Evolutionary conservation across 148 eudicot species (phyloP).

Genomic region (Silene uniflora): DNA sequence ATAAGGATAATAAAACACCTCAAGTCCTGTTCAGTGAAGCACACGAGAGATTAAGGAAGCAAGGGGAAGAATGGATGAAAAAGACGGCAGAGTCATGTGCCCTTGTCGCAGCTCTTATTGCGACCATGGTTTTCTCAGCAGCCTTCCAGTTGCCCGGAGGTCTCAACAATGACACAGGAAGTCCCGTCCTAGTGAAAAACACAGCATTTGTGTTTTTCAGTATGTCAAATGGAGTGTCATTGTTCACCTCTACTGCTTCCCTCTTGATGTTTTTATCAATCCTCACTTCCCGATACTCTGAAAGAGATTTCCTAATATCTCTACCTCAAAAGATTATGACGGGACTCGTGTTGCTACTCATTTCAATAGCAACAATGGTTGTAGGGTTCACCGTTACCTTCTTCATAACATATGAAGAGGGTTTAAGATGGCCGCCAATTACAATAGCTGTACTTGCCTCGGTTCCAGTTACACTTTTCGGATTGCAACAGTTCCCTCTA

Average conservation of each 20-base stretch:
- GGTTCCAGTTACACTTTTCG: conserved; percentile 20
- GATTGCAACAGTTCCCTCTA: conserved; percentile 23
- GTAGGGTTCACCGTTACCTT: conserved; percentile 19
- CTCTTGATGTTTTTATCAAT: conserved; percentile 28
- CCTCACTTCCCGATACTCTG: conserved; percentile 27
- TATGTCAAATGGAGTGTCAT: conserved; percentile 20
- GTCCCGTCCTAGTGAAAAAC: conserved; percentile 6
- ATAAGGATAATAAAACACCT: conserved; percentile 8
- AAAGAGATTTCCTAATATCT: conserved; percentile 25
- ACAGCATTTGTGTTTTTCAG: conserved; percentile 14
- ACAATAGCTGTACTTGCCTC: conserved; percentile 19
- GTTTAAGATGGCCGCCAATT: background rate
- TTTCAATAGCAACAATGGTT: conserved; percentile 33
- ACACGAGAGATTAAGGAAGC: conserved; percentile 14
- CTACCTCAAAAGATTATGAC: conserved; percentile 29
- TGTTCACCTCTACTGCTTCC: conserved; percentile 19
- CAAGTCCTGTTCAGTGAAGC: conserved; percentile 19
- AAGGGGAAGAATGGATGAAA: conserved; percentile 31
- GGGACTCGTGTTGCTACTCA: conserved; percentile 21
- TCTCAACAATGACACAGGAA: conserved; percentile 12
- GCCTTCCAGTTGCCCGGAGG: conserved; percentile 28
- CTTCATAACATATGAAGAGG: conserved; percentile 9
- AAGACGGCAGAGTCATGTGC: conserved; percentile 25
- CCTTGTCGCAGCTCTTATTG: conserved; percentile 24
- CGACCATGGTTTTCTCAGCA: conserved; percentile 23